Base-by-base conservation (phyloP, 257 asterid species). In the Cynanchum wilfordii region DNA sequence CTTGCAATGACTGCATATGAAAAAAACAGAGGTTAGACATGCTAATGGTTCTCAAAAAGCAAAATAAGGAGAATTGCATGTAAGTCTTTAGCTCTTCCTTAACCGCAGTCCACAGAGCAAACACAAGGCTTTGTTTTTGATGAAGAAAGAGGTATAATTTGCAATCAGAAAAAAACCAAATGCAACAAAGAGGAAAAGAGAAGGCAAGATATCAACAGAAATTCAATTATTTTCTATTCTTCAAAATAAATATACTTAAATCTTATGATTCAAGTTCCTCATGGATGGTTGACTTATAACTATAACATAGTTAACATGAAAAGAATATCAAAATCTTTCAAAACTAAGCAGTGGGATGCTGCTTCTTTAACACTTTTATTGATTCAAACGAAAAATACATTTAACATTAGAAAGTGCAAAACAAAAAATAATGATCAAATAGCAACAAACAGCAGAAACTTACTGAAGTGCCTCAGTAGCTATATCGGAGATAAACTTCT, bases 381-480 rank as follows among this genome's bases (percentile, higher is more conserved):
- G 11, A 9, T 9, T 16, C 62, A 56, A 56, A 58, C 4, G 33
- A 58, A 1, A 25, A 58, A 24, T 30, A 11, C 36, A 58, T 25
- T 58, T 30, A 58, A 10, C 13, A 24, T 10, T 17, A 25, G 38
- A 58, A 19, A 3, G 38, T 11, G 64, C 17, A 24, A 62, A 62
- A 62, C 24, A 62, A 62, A 62, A 27, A 70, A 38, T 36, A 42
- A 30, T 16, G 7, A 47, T n/a, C 2, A 25, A 50, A 36, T 2
- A 67, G 54, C 5, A 20, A 56, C 11, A 62, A 49, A 77, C 24
- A 7, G 64, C 42, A 42, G 45, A 60, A 73, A 83, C 97, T 47
- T 88, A 91, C 99, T 91, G 99, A 80, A 94, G 99, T 77, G 99
- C 96, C 69, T 94, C 97, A 55, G 96, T 89, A 50, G 99, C 96